Base-by-base conservation (phyloP, 2,329 filamentous ascomycete species). In the Chrysoporthe deuterocubensis region DNA sequence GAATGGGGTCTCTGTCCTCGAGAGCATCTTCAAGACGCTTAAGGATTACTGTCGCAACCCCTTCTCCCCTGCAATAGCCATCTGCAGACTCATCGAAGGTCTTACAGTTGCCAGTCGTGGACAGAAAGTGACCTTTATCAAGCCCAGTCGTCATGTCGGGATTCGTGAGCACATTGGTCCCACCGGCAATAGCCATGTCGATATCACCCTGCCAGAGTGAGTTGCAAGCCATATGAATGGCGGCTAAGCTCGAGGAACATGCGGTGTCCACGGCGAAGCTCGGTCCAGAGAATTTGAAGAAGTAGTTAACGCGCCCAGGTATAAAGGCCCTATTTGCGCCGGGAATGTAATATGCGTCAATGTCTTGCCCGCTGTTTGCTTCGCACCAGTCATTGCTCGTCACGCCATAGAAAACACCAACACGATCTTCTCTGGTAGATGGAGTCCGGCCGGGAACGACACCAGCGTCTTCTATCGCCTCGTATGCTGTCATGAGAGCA, bases 321-420 rank as follows among this genome's bases (percentile, higher is more conserved):
- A 76, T 80, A 66, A 88, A 88, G 0, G 84, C 85, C 21, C 86
- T 78, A 7, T 77, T 76, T 40, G 81, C 81, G 26, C 84, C 84
- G 0, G 85, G 81, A 57, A 88, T 84, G 71, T 78, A 85, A 73
- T 88, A 87, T 0, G 84, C 86, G 65, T 83, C 81, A n/a, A 88
- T 81, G 6, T 92, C 88, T 74, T 94, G 89, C 0, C 87, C 86
- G 11, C 86, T 87, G 75, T 94, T 94, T 67, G 92, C 86, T 75
- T 94, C 92, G 79, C 89, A 85, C 85, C 89, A 94, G 75, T 94
- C 92, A 70, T 94, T 90, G 63, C 89, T 92, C 1, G 91, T 91
- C 74, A 91, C 88, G 37, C 91, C 92, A 70, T 92, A 93, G 74
- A 93, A 1, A 89, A 92, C 0, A 46, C 14, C 18, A 46, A 18